Evolutionary conservation across 805 yeast species (phyloP).

Genomic region (Ogataea thermomethanolica): DNA sequence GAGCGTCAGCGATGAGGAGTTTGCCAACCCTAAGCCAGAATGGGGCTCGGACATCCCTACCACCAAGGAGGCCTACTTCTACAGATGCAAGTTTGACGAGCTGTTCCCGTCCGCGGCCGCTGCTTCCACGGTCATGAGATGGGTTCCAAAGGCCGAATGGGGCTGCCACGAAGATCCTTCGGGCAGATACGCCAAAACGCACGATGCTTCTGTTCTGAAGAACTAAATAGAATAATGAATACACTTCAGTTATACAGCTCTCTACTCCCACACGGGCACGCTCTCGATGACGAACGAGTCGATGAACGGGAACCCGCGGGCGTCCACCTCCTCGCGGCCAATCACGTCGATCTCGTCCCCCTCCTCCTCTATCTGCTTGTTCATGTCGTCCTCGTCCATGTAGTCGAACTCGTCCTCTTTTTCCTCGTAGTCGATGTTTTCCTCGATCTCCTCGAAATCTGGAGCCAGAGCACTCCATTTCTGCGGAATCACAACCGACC

Average conservation of each 20-base stretch:
- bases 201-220: slow-evolving; percentile 57
- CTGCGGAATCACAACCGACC: slow-evolving; percentile 82
- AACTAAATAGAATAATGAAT: slow-evolving; percentile 3
- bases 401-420: slow-evolving; percentile 90
- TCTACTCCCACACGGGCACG: slow-evolving; percentile 10
- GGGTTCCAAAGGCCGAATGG: slow-evolving; percentile 99
- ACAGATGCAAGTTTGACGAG: slow-evolving; percentile 94
- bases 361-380: slow-evolving; percentile 59
- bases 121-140: slow-evolving; percentile 96
- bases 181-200: slow-evolving; percentile 93
- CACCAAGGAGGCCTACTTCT: slow-evolving; percentile 99
- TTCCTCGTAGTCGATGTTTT: slow-evolving; percentile 83
- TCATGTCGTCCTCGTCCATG: slow-evolving; percentile 61
- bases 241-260: not conserved
- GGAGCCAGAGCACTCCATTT: slow-evolving; percentile 97
- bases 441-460: slow-evolving; percentile 92
- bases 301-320: slow-evolving; percentile 60
- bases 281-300: slow-evolving; percentile 54
- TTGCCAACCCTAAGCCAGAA: slow-evolving; percentile 85
- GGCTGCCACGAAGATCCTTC: slow-evolving; percentile 99
- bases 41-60: slow-evolving; percentile 96
- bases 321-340: slow-evolving; percentile 62
- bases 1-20: slow-evolving; percentile 82
- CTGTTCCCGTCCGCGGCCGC: slow-evolving; percentile 89
- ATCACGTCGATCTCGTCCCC: slow-evolving; percentile 60